Evolutionary conservation across 257 asterid species (phyloP).

Genomic region (Eucommia ulmoides): DNA sequence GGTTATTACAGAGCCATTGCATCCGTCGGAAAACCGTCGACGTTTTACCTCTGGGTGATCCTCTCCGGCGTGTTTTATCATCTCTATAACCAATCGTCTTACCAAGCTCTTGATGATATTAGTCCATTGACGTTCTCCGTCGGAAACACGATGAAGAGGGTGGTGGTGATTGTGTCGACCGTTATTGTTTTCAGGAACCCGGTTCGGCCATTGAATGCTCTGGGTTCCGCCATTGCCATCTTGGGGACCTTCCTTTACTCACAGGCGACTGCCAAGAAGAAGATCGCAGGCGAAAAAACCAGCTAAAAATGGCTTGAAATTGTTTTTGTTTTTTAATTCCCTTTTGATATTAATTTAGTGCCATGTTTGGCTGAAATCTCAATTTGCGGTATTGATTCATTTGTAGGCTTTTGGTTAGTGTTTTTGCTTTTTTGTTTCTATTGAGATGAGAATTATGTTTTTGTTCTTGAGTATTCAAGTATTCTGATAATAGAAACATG

Average conservation of each 20-base stretch:
- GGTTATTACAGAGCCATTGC: slow-evolving; percentile 74
- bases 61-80: slow-evolving; percentile 78
- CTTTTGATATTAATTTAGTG: too few relatives aligned
- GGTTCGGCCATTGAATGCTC: slow-evolving; percentile 74
- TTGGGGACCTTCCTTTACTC: slow-evolving; percentile 85
- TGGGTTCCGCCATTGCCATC: slow-evolving; percentile 80
- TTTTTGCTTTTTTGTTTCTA: too few relatives aligned
- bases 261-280: slow-evolving; percentile 64
- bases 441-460: too few relatives aligned
- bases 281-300: slow-evolving; percentile 40
- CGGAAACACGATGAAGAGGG: slow-evolving; percentile 96
- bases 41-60: slow-evolving; percentile 74
- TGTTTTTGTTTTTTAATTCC: too few relatives aligned
- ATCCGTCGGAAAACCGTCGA: slow-evolving; percentile 42
- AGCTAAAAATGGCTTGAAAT: too few relatives aligned
- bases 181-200: slow-evolving; percentile 93
- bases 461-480: too few relatives aligned
- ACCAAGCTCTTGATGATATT: slow-evolving; percentile 90
- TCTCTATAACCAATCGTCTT: slow-evolving; percentile 83
- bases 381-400: too few relatives aligned
- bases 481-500: too few relatives aligned
- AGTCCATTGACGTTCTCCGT: slow-evolving; percentile 88
- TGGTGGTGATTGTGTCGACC: slow-evolving; percentile 79
- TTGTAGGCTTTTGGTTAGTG: slow-evolving; percentile 6
- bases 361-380: too few relatives aligned